A percentile compares a stretch with the other conserved stretches of the same genome.
phyloP scores from a whole-genome alignment of 2,329 filamentous ascomycete genomes.

The Fonsecaea pedrosoi region DNA sequence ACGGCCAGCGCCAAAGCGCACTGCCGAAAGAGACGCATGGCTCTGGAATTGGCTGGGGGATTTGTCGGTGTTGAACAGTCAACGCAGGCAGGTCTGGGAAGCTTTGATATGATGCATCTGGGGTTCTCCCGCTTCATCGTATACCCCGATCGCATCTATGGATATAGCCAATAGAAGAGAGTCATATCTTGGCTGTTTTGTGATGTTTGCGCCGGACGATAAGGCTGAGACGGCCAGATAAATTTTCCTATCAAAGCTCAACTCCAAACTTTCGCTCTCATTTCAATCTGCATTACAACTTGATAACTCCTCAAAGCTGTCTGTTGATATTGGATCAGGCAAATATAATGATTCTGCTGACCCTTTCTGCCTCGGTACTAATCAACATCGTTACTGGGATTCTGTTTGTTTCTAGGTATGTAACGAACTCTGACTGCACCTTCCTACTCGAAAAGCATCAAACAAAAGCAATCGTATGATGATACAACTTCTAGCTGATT shows the following conservation, averaged over 20 bases:
- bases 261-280: not conserved
- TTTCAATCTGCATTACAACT: too few relatives aligned
- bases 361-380: not conserved
- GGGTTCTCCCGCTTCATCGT: constrained; percentile 21
- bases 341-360: too few relatives aligned
- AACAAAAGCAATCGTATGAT: constrained; percentile 11
- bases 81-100: constrained; percentile 4
- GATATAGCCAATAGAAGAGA: not conserved
- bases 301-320: too few relatives aligned
- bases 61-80: constrained; percentile 21
- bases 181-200: not conserved
- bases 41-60: constrained; percentile 6
- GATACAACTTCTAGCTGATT: constrained; percentile 24
- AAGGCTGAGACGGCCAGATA: not conserved
- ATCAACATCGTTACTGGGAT: not conserved
- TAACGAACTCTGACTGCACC: not conserved
- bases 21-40: constrained; percentile 34
- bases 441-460: not conserved
- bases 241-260: not conserved
- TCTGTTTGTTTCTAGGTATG: not conserved
- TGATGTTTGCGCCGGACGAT: not conserved
- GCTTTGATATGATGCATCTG: constrained; percentile 25
- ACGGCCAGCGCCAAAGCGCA: constrained; percentile 38
- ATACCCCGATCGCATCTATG: constrained; percentile 9
- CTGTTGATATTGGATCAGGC: too few relatives aligned